A percentile compares a stretch with the other conserved stretches of the same genome.
Evolutionary conservation across 345 rosid species (phyloP).

Genomic region (Acer yangbiense): DNA sequence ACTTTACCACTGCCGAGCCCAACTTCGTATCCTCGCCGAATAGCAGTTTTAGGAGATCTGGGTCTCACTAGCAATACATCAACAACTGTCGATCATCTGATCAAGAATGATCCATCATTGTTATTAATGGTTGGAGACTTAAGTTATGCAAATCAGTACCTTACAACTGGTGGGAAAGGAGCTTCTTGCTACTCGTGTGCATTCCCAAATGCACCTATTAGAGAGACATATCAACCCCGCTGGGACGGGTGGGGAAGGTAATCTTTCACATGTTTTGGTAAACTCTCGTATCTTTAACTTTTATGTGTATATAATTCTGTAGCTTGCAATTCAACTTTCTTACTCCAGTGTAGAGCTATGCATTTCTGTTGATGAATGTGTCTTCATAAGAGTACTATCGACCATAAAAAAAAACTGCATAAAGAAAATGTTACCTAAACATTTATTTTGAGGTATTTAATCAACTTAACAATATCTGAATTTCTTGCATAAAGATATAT

Average conservation of each 20-base stretch:
- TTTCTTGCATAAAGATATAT: background rate
- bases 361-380: background rate
- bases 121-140: constrained; percentile 80
- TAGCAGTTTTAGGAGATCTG: constrained; percentile 77
- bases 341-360: background rate
- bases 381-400: background rate
- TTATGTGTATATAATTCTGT: background rate
- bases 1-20: constrained; percentile 55
- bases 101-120: constrained; percentile 64
- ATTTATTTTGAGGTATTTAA: background rate
- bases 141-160: constrained; percentile 82
- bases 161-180: constrained; percentile 75
- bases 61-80: constrained; percentile 87
- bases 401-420: background rate
- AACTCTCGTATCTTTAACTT: background rate
- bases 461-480: background rate
- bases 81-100: constrained; percentile 69
- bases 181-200: constrained; percentile 71
- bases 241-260: constrained; percentile 99
- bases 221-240: constrained; percentile 90
- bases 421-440: background rate
- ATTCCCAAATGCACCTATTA: constrained; percentile 72
- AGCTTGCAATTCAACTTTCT: background rate
- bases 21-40: constrained; percentile 58
- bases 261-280: constrained; percentile 6